Base-by-base conservation (phyloP, 495 filamentous ascomycete species). In the Bryoglossum gracile region DNA sequence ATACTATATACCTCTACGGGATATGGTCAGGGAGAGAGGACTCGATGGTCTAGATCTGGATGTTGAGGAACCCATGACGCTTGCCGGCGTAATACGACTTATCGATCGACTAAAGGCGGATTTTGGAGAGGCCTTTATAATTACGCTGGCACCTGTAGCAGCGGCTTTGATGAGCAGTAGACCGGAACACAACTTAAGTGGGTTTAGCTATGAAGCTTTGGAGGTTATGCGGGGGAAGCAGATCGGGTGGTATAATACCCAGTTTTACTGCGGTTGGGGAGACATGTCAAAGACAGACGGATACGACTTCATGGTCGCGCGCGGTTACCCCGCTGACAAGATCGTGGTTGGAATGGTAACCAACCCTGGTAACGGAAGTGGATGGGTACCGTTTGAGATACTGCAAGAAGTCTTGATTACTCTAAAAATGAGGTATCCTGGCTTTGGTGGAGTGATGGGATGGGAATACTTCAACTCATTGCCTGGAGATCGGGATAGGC, bases 231-330 rank as follows among this genome's bases (percentile, higher is more conserved):
- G 82, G 6, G 84, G 83, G 3, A 57, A 63, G 8, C 74, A 82
- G 54, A 84, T 90, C 30, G 70, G 66, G 14, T 94, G 87, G 78
- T 92, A 92, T 57, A 92, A 92, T 51, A 67, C 79, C 11, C 88
- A 92, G 60, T 92, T 92, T 58, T 94, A 94, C 58, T 86, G 82
- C 55, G 84, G 84, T 1, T 94, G 84, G 75, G 88, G 87, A 11
- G 69, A 69, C 22, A 69, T 86, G 19, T 69, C 70, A 10, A 72
- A 70, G 53, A 73, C 80, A 0, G 57, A 65, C n/a, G 72, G 75
- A 61, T 89, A 82, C 55, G 78, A 85, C 41, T 61, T 68, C 32
- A 78, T 87, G 43, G 62, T 91, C n/a, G 51, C 66, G 3, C 63
- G 67, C 24, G 83, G 84, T 3, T 89, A 79, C 78, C 65, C 71